Conservation (phyloP, 805 yeast genomes). For the Schwanniomyces pseudopolymorphus region DNA sequence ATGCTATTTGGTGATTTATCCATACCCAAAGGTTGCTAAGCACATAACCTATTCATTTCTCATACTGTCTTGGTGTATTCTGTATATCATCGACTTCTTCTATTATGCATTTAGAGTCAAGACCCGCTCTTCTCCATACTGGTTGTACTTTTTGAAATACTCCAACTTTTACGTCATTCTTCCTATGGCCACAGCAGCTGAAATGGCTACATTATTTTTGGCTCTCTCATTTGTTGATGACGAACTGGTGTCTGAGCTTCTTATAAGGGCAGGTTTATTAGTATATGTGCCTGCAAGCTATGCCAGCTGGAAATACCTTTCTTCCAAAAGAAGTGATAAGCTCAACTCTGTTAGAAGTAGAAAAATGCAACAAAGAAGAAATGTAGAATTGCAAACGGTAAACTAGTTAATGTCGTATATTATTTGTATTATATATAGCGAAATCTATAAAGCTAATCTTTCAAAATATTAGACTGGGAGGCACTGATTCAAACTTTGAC, state of each 20-base stretch:
- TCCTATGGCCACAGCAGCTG: constrained; percentile 32
- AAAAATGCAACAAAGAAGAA: constrained; percentile 6
- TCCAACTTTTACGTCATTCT: constrained; percentile 33
- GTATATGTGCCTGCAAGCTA: constrained; percentile 37
- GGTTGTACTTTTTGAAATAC: constrained; percentile 37
- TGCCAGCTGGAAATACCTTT: constrained; percentile 32
- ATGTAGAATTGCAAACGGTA: neutral
- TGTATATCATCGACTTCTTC: constrained; percentile 29
- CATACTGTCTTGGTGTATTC: constrained; percentile 36
- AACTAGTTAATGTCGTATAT: neutral
- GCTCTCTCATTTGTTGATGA: constrained; percentile 32
- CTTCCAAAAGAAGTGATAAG: constrained; percentile 15
- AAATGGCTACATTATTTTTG: constrained; percentile 34
- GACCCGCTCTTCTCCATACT: constrained; percentile 33
- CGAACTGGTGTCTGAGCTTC: constrained; percentile 22
- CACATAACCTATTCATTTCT: constrained; percentile 41
- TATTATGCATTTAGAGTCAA: constrained; percentile 37
- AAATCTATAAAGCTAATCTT: neutral
- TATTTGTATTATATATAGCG: neutral
- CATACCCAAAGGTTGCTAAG: constrained; percentile 41
- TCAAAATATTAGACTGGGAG: too few relatives aligned
- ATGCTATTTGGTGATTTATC: constrained; percentile 41
- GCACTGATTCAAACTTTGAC: constrained; percentile 16
- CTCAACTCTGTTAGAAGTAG: constrained; percentile 22
- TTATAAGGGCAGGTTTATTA: constrained; percentile 25